A percentile compares a stretch with the other conserved stretches of the same genome.
These are phyloP conservation scores for Calycina herbarum DNA, from an alignment of 2,329 filamentous ascomycete species.

Conservation along the genomic window DNA sequence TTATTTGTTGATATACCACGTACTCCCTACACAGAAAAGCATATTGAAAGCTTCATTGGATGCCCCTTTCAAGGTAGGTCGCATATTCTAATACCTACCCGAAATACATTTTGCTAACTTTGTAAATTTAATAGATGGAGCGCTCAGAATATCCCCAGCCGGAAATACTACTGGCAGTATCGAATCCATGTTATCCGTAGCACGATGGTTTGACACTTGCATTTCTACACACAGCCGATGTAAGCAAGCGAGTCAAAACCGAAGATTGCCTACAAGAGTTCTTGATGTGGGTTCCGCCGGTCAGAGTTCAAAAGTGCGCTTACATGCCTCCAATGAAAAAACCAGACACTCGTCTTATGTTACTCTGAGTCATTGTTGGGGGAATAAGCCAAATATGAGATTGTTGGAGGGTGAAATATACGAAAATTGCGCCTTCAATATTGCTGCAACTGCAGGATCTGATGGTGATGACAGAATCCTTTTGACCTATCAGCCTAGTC, in stretches of 20 bases:
- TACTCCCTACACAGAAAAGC: too few relatives aligned
- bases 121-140: too few relatives aligned
- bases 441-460: not conserved
- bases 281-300: not conserved
- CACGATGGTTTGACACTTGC: not conserved
- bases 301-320: not conserved
- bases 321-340: not conserved
- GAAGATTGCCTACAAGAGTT: not conserved
- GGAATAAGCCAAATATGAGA: not conserved
- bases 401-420: not conserved
- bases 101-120: not conserved
- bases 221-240: not conserved
- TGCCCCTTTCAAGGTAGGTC: not conserved
- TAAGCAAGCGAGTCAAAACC: not conserved
- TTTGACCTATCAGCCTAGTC: too few relatives aligned
- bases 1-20: not conserved
- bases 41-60: too few relatives aligned
- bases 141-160: too few relatives aligned
- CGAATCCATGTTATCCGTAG: not conserved
- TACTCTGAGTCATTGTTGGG: not conserved
- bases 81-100: too few relatives aligned
- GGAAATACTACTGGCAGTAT: not conserved
- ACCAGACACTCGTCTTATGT: not conserved
- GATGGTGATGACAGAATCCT: not conserved
- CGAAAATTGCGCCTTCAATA: not conserved